Conservation (phyloP, 225 moss, liverwort and hornwort species). For the Asterella californica region DNA sequence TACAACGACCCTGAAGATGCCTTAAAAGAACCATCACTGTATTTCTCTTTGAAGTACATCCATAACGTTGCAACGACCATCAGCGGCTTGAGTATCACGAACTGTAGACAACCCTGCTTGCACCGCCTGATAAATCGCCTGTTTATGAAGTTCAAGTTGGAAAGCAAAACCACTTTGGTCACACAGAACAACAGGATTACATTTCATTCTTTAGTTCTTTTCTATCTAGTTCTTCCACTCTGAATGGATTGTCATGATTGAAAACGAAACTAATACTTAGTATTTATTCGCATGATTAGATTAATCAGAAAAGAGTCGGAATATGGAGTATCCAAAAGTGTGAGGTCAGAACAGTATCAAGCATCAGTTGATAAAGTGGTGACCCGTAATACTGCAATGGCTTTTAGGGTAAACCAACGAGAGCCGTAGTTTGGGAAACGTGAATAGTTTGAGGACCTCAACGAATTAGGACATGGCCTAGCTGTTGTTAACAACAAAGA, state of each 20-base stretch:
- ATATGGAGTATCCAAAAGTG: no score
- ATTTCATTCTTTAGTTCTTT: background rate
- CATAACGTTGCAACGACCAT: slow-evolving; percentile 60
- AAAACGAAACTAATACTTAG: no score
- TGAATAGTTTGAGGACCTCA: no score
- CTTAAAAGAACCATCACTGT: slow-evolving; percentile 60
- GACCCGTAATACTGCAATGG: no score
- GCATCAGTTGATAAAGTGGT: no score
- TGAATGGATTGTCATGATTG: background rate
- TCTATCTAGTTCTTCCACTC: background rate
- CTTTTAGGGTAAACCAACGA: no score
- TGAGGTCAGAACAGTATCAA: no score
- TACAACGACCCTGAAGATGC: slow-evolving; percentile 58
- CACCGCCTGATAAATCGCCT: slow-evolving; percentile 89
- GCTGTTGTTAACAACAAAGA: no score
- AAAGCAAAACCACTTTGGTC: background rate
- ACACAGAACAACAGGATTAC: background rate
- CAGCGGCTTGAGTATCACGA: slow-evolving; percentile 82
- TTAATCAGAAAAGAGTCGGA: background rate
- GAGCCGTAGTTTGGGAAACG: no score
- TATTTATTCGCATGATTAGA: background rate
- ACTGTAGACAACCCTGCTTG: slow-evolving; percentile 79
- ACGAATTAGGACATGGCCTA: no score
- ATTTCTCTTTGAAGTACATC: slow-evolving; percentile 60
- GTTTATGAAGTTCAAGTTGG: slow-evolving; percentile 1